These are phyloP conservation scores for Dentipellis sp. DNA, from an alignment of 768 basidiomycete genomes.

Conservation along the genomic window DNA sequence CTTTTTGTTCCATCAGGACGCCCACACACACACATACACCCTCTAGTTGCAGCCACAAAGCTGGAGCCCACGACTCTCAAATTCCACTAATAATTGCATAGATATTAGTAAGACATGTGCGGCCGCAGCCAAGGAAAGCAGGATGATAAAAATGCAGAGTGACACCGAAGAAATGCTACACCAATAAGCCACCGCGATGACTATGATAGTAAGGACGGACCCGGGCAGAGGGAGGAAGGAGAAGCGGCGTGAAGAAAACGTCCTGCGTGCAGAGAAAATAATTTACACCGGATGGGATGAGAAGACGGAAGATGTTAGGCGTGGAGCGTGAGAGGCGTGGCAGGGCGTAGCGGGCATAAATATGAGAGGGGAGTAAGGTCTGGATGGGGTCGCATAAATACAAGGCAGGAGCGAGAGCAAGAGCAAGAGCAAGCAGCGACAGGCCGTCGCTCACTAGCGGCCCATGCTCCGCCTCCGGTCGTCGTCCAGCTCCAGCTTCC, in stretches of 20 bases:
- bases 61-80: no score
- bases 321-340: no score
- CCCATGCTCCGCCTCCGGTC: conserved; percentile 12
- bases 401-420: not conserved
- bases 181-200: not conserved
- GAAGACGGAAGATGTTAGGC: no score
- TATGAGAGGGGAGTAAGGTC: not conserved
- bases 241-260: not conserved
- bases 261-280: not conserved
- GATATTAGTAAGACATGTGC: not conserved
- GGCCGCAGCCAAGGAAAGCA: not conserved
- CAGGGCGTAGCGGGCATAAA: no score
- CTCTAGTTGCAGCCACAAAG: no score
- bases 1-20: no score
- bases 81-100: not conserved
- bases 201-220: not conserved
- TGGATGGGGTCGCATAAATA: not conserved
- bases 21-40: no score
- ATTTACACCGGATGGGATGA: no score
- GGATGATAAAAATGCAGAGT: not conserved
- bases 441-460: not conserved
- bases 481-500: conserved; percentile 37
- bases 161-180: not conserved
- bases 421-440: not conserved
- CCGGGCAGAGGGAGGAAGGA: not conserved